phyloP scores from a whole-genome alignment of 352 stramenopile species.

The Hyaloperonospora arabidopsidis region DNA sequence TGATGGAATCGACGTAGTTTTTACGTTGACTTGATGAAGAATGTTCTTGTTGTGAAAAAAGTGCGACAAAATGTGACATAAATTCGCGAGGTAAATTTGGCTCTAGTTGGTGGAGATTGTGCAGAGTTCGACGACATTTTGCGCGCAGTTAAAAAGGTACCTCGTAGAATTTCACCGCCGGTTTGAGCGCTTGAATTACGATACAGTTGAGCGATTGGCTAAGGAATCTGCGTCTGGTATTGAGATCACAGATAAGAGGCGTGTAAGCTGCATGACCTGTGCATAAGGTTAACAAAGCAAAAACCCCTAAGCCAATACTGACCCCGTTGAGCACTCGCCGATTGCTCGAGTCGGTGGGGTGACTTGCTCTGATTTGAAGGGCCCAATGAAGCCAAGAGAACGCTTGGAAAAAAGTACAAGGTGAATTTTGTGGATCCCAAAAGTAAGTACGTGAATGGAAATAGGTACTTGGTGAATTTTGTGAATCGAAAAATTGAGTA shows the following conservation, averaged over 20 bases:
- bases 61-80: too few species aligned
- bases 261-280: background rate
- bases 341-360: background rate
- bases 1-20: too few species aligned
- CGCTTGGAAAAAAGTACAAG: constrained; percentile 1
- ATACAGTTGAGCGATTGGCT: background rate
- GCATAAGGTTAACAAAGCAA: background rate
- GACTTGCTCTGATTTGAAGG: constrained; percentile 2
- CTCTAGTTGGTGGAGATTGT: too few species aligned
- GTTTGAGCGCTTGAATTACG: background rate
- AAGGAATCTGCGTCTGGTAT: background rate
- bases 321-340: background rate
- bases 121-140: too few species aligned
- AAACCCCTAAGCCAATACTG: background rate
- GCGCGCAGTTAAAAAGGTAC: too few species aligned
- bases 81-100: too few species aligned
- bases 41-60: too few species aligned
- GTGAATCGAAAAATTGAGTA: too few species aligned
- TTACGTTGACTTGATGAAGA: too few species aligned
- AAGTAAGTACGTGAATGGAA: too few species aligned
- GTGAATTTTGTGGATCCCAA: constrained; percentile 4
- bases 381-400: constrained; percentile 2
- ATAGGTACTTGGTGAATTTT: too few species aligned
- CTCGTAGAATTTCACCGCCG: too few species aligned
- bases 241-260: background rate